phyloP scores from a whole-genome alignment of 139 green algal species.

The Tetraselmis chui region DNA sequence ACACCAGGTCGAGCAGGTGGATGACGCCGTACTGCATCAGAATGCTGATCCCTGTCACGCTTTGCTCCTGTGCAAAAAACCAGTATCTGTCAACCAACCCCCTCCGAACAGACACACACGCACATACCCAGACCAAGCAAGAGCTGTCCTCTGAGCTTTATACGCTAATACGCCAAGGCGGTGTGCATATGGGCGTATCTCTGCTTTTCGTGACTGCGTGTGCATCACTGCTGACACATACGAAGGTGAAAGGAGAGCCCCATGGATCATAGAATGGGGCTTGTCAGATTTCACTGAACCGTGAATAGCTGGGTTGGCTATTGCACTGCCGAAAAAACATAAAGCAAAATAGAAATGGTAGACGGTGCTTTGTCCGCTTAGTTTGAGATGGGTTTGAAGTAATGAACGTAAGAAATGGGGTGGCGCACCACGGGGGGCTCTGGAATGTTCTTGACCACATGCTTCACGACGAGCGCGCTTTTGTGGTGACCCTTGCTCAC shows the following conservation, averaged over 20 bases:
- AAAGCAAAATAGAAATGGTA: too few species aligned
- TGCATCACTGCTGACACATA: too few species aligned
- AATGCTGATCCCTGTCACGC: background rate
- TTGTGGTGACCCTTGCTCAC: background rate
- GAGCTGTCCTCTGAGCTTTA: too few species aligned
- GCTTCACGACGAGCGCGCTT: background rate
- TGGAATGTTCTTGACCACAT: background rate
- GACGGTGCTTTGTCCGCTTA: too few species aligned
- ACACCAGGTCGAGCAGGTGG: background rate
- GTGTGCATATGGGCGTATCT: too few species aligned
- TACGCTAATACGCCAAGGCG: too few species aligned
- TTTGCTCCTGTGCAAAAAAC: background rate
- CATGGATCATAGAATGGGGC: background rate
- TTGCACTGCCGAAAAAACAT: background rate
- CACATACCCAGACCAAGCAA: too few species aligned
- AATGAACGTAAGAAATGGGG: too few species aligned
- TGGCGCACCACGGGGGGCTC: background rate
- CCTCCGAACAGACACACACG: too few species aligned
- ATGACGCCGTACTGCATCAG: background rate
- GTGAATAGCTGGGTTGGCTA: background rate
- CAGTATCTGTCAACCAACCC: background rate
- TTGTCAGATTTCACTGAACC: background rate
- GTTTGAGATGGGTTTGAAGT: too few species aligned
- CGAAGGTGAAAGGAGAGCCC: too few species aligned
- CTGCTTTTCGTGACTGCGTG: too few species aligned